Percentiles rank a stretch among this genome's conserved stretches.
These are phyloP conservation scores for Fusarium caatingaense DNA, from an alignment of 2,329 filamentous ascomycete genomes.

Conservation along the genomic window DNA sequence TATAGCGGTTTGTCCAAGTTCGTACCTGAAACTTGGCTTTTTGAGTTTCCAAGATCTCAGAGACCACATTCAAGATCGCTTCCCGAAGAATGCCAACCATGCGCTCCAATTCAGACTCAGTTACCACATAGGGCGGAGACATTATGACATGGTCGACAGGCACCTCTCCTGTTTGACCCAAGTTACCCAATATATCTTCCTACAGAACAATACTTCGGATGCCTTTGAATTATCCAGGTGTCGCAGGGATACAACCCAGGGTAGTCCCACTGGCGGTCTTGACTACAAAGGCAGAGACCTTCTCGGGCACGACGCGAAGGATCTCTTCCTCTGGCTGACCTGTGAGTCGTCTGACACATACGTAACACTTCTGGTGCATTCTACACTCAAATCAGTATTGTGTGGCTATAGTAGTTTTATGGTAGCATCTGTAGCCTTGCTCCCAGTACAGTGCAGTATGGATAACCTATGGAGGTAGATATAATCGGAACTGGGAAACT, in stretches of 20 bases:
- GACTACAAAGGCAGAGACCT: slow-evolving; percentile 6
- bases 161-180: background rate
- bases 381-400: slow-evolving; percentile 57
- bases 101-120: background rate
- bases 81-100: slow-evolving; percentile 2
- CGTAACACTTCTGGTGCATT: slow-evolving; percentile 52
- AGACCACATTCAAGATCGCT: background rate
- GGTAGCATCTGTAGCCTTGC: background rate
- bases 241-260: background rate
- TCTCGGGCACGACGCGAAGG: background rate
- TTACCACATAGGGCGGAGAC: slow-evolving; percentile 6
- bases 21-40: background rate
- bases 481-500: background rate
- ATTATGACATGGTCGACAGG: slow-evolving; percentile 9
- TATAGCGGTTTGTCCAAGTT: background rate
- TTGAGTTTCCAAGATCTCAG: background rate
- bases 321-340: slow-evolving; percentile 2
- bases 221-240: background rate
- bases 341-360: slow-evolving; percentile 31
- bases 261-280: slow-evolving; percentile 11
- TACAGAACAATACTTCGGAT: background rate
- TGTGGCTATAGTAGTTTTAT: background rate
- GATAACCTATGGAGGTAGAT: background rate
- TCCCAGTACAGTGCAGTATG: background rate
- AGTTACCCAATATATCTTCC: slow-evolving; percentile 1